Percentiles rank a stretch among this genome's conserved stretches.
phyloP scores from a whole-genome alignment of 2,329 filamentous ascomycete species.

The Beauveria bassiana region DNA sequence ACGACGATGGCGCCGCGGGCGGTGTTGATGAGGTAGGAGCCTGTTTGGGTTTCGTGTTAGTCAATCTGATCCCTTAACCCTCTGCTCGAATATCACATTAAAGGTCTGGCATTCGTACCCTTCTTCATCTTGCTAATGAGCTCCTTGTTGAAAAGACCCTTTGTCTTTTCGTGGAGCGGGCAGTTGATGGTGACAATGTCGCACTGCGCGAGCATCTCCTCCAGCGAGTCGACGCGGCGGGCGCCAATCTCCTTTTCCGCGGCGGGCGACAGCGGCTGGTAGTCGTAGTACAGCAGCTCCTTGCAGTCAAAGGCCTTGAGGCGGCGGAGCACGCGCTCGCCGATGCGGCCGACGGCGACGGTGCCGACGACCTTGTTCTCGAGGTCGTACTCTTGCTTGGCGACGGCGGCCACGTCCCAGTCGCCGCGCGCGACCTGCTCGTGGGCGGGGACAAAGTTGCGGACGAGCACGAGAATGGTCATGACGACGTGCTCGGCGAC shows the following conservation, averaged over 20 bases:
- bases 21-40: slow-evolving; percentile 96
- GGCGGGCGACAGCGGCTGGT: slow-evolving; percentile 84
- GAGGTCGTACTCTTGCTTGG: slow-evolving; percentile 97
- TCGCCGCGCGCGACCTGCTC: slow-evolving; percentile 84
- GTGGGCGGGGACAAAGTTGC: slow-evolving; percentile 97
- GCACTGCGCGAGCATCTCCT: slow-evolving; percentile 91
- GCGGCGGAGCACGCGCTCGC: slow-evolving; percentile 91
- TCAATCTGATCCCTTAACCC: background rate
- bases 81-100: too few relatives aligned
- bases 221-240: slow-evolving; percentile 77
- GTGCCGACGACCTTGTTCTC: slow-evolving; percentile 97
- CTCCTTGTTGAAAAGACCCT: slow-evolving; percentile 96
- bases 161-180: slow-evolving; percentile 96
- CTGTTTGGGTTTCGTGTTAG: slow-evolving; percentile 29
- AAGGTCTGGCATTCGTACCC: slow-evolving; percentile 41
- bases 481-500: slow-evolving; percentile 99
- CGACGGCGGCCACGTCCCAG: slow-evolving; percentile 91
- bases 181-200: slow-evolving; percentile 99
- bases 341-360: slow-evolving; percentile 94
- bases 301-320: slow-evolving; percentile 99
- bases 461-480: slow-evolving; percentile 92
- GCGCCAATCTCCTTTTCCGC: slow-evolving; percentile 92
- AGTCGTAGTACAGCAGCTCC: slow-evolving; percentile 98
- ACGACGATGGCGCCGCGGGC: slow-evolving; percentile 98
- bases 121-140: slow-evolving; percentile 99